A percentile compares a stretch with the other conserved stretches of the same genome.
Evolutionary conservation across 2,329 filamentous ascomycete species (phyloP).

Genomic region (Exophiala viscosa): DNA sequence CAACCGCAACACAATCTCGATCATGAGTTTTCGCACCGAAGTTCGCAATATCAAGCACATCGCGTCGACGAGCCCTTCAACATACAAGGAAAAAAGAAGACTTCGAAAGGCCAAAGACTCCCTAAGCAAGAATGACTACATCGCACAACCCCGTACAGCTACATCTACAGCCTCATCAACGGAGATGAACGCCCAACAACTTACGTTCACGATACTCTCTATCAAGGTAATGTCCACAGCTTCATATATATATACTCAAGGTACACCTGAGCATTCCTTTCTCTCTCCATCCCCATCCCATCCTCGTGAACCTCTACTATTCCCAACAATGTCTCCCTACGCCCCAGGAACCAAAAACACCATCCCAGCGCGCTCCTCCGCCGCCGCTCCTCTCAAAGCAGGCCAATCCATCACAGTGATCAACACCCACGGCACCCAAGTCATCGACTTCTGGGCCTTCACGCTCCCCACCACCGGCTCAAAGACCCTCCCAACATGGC

Average conservation of each 20-base stretch:
- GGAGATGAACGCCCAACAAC: conserved; percentile 14
- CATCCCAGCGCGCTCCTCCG: conserved; percentile 44
- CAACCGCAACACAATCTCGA: no score
- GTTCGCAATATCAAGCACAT: no score
- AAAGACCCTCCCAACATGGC: conserved; percentile 18
- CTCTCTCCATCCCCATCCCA: not conserved
- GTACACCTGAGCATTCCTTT: not conserved
- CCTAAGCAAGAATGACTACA: no score
- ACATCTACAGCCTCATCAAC: not conserved
- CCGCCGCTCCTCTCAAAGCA: conserved; percentile 36
- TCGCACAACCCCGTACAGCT: no score
- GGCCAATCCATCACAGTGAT: conserved; percentile 44
- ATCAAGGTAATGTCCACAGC: not conserved
- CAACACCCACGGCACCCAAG: conserved; percentile 49
- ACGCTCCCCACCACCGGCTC: conserved; percentile 28
- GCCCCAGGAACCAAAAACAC: conserved; percentile 16
- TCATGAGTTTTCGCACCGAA: no score
- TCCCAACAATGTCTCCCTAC: conserved; percentile 6
- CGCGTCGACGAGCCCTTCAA: no score
- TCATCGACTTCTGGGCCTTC: conserved; percentile 51
- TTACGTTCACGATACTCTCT: not conserved
- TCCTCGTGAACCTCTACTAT: not conserved
- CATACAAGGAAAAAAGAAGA: no score
- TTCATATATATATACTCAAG: no score
- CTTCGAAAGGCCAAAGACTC: no score